Conservation (phyloP, 139 green algal species). For the Zygnema circumcarinatum region DNA sequence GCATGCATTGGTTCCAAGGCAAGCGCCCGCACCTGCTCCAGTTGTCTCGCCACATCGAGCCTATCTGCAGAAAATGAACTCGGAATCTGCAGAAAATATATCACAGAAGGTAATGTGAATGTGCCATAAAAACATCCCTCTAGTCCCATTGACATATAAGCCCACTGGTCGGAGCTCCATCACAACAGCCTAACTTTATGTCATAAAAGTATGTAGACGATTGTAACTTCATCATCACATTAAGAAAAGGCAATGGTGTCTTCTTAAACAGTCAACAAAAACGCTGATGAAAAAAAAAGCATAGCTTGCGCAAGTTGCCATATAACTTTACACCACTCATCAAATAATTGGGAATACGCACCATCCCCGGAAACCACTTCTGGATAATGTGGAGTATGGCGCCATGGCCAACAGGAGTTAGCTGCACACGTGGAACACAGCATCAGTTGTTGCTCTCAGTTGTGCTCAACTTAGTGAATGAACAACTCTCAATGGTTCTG, state of each 20-base stretch:
- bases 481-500: too few species aligned
- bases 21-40: slow-evolving; percentile 41
- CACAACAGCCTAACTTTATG: neutral
- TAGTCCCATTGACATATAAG: neutral
- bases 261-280: neutral
- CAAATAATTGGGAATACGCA: neutral
- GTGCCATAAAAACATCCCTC: neutral
- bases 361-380: slow-evolving; percentile 41
- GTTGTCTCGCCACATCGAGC: slow-evolving; percentile 10
- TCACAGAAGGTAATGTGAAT: neutral
- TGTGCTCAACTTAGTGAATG: too few species aligned
- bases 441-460: neutral
- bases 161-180: neutral
- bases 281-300: too few species aligned
- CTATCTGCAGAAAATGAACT: slow-evolving; percentile 35
- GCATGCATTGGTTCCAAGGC: neutral
- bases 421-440: slow-evolving; percentile 6
- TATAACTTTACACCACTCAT: slow-evolving; percentile 7
- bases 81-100: slow-evolving; percentile 27
- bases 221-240: slow-evolving; percentile 1
- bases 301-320: too few species aligned
- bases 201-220: neutral
- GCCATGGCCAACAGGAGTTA: slow-evolving; percentile 44
- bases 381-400: slow-evolving; percentile 28
- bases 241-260: neutral